Evolutionary conservation across 306 rosid genomes (phyloP).

Genomic region (Leucaena leucocephala): DNA sequence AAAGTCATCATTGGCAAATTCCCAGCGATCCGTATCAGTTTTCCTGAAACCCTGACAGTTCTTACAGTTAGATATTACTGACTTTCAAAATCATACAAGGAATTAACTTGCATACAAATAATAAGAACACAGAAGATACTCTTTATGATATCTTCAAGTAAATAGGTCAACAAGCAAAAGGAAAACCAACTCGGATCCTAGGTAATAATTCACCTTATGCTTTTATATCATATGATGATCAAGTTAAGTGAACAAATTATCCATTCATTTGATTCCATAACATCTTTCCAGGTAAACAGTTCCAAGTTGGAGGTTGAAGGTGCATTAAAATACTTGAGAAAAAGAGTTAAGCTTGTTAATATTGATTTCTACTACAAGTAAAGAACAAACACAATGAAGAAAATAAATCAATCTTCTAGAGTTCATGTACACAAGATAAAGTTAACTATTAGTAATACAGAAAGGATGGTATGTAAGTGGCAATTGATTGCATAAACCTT

Average conservation of each 20-base stretch:
- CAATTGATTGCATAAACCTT: background rate
- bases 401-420: background rate
- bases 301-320: background rate
- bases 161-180: background rate
- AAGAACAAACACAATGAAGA: background rate
- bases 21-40: slow-evolving; percentile 82
- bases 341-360: background rate
- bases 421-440: background rate
- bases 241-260: slow-evolving; percentile 17
- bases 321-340: background rate
- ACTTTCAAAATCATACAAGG: background rate
- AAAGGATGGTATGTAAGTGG: background rate
- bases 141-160: background rate
- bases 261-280: background rate
- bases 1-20: slow-evolving; percentile 81
- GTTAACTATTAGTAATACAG: background rate
- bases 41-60: slow-evolving; percentile 89
- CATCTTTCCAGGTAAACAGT: background rate
- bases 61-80: slow-evolving; percentile 28
- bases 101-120: background rate
- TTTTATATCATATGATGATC: background rate
- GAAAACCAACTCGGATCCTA: background rate
- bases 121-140: background rate
- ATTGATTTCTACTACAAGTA: background rate
- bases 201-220: background rate